Percentiles rank a stretch among this genome's conserved stretches.
phyloP scores from a whole-genome alignment of 2,329 filamentous ascomycete genomes.

The Tolypocladium ovalisporum region DNA sequence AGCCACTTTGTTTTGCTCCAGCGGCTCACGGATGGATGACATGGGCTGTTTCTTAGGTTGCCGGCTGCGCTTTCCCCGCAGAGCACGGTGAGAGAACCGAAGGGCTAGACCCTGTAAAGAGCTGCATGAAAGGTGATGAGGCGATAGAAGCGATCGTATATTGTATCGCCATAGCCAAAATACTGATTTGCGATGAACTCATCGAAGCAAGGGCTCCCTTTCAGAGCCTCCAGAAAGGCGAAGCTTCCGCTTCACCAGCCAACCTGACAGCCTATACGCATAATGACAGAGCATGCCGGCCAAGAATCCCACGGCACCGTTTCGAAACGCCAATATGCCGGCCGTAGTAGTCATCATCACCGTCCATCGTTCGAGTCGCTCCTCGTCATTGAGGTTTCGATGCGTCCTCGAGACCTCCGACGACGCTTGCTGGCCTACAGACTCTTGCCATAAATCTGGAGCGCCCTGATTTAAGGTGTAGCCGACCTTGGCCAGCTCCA shows the following conservation, averaged over 20 bases:
- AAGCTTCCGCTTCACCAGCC: slow-evolving; percentile 26
- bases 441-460: slow-evolving; percentile 48
- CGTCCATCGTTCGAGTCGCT: slow-evolving; percentile 67
- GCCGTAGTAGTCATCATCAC: slow-evolving; percentile 86
- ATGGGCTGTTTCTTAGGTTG: background rate
- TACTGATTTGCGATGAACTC: background rate
- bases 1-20: background rate
- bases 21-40: background rate
- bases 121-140: background rate
- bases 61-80: background rate
- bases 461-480: slow-evolving; percentile 70
- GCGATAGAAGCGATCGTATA: background rate
- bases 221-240: slow-evolving; percentile 13
- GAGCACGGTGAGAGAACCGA: background rate
- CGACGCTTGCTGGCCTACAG: slow-evolving; percentile 24
- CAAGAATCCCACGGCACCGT: slow-evolving; percentile 78
- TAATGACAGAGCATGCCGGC: slow-evolving; percentile 73
- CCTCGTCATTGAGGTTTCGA: slow-evolving; percentile 49
- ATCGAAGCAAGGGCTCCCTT: slow-evolving; percentile 18
- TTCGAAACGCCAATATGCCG: slow-evolving; percentile 73
- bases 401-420: slow-evolving; percentile 27
- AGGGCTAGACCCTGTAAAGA: background rate
- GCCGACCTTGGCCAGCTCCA: slow-evolving; percentile 79
- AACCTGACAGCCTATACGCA: slow-evolving; percentile 44
- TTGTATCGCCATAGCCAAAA: background rate